Conservation (phyloP, 805 yeast species). For the Debaryomyces tyrocola region DNA sequence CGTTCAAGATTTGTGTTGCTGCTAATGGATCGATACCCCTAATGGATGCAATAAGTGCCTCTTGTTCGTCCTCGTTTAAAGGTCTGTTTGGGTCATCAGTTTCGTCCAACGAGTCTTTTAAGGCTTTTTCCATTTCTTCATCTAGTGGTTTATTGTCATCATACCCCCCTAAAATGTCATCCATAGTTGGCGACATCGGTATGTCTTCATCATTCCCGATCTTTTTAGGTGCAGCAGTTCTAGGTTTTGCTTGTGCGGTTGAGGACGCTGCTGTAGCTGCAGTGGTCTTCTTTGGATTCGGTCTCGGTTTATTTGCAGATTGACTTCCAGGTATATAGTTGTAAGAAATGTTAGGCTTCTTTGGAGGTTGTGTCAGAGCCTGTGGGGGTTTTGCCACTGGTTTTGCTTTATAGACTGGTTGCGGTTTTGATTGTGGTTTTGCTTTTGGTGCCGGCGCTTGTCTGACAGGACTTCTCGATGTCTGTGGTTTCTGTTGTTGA, state of each 20-base stretch:
- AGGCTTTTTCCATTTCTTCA: constrained; percentile 2
- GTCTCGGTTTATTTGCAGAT: constrained; percentile 10
- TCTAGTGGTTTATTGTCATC: constrained; percentile 10
- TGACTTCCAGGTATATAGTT: constrained; percentile 22
- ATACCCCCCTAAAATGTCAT: constrained; percentile 21
- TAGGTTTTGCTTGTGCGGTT: not conserved
- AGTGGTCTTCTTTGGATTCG: constrained; percentile 1
- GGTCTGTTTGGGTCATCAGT: constrained; percentile 15
- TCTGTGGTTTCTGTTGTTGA: constrained; percentile 1
- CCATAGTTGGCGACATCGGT: constrained; percentile 25
- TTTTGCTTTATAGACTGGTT: not conserved
- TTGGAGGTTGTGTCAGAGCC: constrained; percentile 6
- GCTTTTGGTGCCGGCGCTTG: not conserved
- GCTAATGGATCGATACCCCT: constrained; percentile 77
- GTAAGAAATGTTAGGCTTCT: constrained; percentile 31
- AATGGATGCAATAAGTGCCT: constrained; percentile 43
- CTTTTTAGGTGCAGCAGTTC: constrained; percentile 3
- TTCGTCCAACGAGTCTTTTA: constrained; percentile 14
- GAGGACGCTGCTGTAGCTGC: constrained; percentile 4
- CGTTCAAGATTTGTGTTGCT: constrained; percentile 82
- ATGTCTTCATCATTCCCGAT: constrained; percentile 3
- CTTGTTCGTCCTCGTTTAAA: constrained; percentile 28
- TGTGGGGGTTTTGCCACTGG: not conserved
- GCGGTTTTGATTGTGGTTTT: constrained; percentile 2
- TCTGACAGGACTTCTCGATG: constrained; percentile 1